phyloP scores from a whole-genome alignment of 2,329 filamentous ascomycete species.

The Rhynchosporium secalis region DNA sequence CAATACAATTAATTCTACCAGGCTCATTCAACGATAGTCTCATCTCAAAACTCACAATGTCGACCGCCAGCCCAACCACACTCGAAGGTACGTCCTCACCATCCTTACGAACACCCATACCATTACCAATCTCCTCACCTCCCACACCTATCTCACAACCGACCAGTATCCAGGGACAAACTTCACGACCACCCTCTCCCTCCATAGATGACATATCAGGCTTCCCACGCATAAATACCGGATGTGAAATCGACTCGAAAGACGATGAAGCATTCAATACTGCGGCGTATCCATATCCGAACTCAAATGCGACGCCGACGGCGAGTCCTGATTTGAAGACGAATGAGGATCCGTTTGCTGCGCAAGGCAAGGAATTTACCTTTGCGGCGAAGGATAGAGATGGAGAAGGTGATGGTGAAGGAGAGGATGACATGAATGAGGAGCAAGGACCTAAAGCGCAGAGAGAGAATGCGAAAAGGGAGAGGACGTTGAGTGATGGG shows the following conservation, averaged over 20 bases:
- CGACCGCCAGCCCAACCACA: background rate
- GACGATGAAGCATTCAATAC: background rate
- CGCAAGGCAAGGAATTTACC: background rate
- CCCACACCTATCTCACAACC: background rate
- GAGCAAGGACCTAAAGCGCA: background rate
- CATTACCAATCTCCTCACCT: background rate
- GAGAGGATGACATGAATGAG: background rate
- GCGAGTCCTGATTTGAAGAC: background rate
- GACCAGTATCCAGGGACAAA: background rate
- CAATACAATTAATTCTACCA: background rate
- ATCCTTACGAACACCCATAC: background rate
- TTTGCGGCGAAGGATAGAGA: background rate
- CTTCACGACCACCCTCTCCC: background rate
- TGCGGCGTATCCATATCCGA: constrained; percentile 1
- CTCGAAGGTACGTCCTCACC: background rate
- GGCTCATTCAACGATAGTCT: too few species aligned
- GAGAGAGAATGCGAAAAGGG: background rate
- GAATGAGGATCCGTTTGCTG: background rate
- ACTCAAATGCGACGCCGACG: background rate
- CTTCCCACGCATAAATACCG: constrained; percentile 5
- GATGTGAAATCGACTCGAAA: background rate
- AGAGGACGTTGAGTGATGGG: background rate
- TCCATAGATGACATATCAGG: constrained; percentile 6
- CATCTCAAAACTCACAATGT: background rate
- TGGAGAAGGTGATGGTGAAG: background rate